Base-by-base conservation (phyloP, 805 yeast species). In the Sugiyamaella lignohabitans region DNA sequence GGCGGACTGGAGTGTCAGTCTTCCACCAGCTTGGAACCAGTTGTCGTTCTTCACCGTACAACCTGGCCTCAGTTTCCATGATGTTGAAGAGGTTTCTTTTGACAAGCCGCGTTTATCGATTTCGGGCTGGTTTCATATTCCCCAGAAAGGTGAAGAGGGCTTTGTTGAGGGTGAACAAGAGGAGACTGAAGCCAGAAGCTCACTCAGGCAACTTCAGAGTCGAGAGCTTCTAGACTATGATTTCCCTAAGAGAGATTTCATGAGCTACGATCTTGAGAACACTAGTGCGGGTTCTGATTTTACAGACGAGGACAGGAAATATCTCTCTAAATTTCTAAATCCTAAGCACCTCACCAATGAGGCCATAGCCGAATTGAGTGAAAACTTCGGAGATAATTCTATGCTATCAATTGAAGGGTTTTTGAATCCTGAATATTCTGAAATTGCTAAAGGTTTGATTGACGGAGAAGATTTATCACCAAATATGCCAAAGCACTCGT, bases 81-180 rank as follows among this genome's bases (percentile, higher is more conserved):
- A 94, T 58, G 99, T 93, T 10, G 98, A 94, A 67, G 98, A 93
- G 64, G 98, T 94, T 1, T 76, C 82, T 51, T 95, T 82, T 1
- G 95, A 89, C 60, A 86, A 83, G 60, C 95, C 88, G 53, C 75
- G 99, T 59, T 69, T 93, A 30, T 86, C 96, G 0, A 87, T 93
- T 50, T 96, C 93, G 59, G 99, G 99, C 1, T 94, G 99, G 99
- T 94, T 91, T 62, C 99, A 93, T 64, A 86, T 89, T 44, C 99
- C 99, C 2, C 98, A 93, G 62, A 69, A 69, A 8, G 97, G 95
- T 6, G 99, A 93, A 65, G 80, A 76, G 29, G 98, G 97, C 0
- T 91, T 65, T 59, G 74, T 80, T 17, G 79, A 78, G 32, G 95
- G 94, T 4, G 96, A 87, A 60, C 88, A 87, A 62, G 91, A 82